Base-by-base conservation (phyloP, 371 early-diverging fungal genomes). In the Rhizopus stolonifer region DNA sequence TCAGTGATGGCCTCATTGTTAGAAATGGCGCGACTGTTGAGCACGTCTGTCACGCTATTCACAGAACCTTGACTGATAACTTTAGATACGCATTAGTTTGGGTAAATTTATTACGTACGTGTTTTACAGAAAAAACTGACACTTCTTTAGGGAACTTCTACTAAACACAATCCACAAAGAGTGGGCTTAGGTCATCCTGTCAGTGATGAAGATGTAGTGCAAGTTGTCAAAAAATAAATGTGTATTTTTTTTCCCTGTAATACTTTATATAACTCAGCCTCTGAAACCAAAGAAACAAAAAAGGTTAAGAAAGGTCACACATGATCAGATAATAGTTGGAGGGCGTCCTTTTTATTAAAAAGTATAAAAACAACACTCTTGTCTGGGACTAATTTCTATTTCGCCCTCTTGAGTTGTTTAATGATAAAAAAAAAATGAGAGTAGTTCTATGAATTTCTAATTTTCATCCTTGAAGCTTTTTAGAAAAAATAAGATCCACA, bases 171-270 rank as follows among this genome's bases (percentile, higher is more conserved):
- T 62, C 98, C 98, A 26, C 98, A 97, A 69, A 85, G 93, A 48
- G 98, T 93, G 19, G 99, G 99, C 17, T 80, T 95, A 51, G 84
- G 89, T 32, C 99, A 99, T 71, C 61, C 82, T 46, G 85, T 99
- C 22, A 75, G 84, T 38, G 97, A 99, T 80, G 98, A 96, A 64
- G 99, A 99, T 79, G 99, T 99, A 44, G 95, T 99, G 15, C 95
- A 96, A 72, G 89, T 97, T 52, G 84, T 94, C 13, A 87, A 81
- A 61, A 87, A 86, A 61, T 72, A 74, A 43, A 34, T 11, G n/a
- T 36, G 36, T 36, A 5, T 15, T 36, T 36, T 36, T 5, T n/a
- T 36, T 36, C 9, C 29, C 11, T 29, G 9, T 29, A 9, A 9
- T 29, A 29, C 29, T 29, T 29, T 29, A 9, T 29, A 9, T 29